phyloP scores from a whole-genome alignment of 495 filamentous ascomycete species.

The Aspergillus cristatus region DNA sequence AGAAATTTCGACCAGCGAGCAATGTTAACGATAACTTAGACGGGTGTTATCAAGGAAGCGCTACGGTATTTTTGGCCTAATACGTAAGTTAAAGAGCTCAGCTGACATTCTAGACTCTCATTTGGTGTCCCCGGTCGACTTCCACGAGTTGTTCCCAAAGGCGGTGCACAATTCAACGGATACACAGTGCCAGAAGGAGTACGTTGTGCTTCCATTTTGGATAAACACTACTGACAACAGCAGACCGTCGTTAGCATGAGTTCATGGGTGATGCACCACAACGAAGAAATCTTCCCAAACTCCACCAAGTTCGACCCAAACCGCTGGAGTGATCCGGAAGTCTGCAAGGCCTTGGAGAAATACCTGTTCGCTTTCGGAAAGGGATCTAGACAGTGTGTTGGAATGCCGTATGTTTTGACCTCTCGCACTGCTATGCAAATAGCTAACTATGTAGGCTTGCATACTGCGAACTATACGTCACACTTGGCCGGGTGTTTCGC shows the following conservation, averaged over 20 bases:
- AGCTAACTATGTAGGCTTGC: constrained; percentile 15
- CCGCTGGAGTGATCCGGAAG: constrained; percentile 11
- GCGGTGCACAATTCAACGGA: constrained; percentile 17
- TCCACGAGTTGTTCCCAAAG: constrained; percentile 17
- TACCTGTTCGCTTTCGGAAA: constrained; percentile 28
- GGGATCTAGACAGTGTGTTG: constrained; percentile 27
- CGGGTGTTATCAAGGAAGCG: constrained; percentile 21
- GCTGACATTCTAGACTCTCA: constrained; percentile 13
- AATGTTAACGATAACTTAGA: constrained; percentile 5
- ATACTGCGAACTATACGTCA: constrained; percentile 25
- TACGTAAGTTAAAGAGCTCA: neutral
- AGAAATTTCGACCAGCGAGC: neutral
- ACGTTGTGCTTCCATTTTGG: neutral
- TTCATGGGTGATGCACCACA: constrained; percentile 25
- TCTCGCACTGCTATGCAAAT: neutral
- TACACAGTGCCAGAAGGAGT: constrained; percentile 17
- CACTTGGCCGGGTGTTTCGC: constrained; percentile 19
- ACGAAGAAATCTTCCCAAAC: constrained; percentile 24
- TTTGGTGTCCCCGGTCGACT: constrained; percentile 20
- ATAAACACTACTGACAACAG: neutral
- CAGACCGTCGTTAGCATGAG: constrained; percentile 19
- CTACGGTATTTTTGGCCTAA: constrained; percentile 9
- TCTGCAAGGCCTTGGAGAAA: constrained; percentile 11
- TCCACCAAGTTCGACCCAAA: constrained; percentile 21
- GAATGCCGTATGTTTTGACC: constrained; percentile 22